Percentiles rank a stretch among this genome's conserved stretches.
Conservation (phyloP, 225 moss, liverwort and hornwort genomes). For the Asterella californica region DNA sequence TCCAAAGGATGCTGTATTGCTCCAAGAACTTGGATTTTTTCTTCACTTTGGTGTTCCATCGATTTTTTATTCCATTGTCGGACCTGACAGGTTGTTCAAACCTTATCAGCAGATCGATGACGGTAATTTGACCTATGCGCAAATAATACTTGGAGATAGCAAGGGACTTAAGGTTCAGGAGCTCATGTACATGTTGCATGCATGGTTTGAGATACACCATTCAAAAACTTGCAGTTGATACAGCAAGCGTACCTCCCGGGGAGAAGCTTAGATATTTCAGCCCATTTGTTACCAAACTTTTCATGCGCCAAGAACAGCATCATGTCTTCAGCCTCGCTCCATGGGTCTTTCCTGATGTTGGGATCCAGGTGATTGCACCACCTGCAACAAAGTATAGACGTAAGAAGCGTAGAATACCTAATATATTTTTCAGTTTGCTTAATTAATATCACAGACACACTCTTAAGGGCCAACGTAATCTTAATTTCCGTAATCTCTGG, state of each 20-base stretch:
- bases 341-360: conserved; percentile 31
- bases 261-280: conserved; percentile 44
- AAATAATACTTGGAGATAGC: not conserved
- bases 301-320: conserved; percentile 33
- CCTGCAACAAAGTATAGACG: conserved; percentile 4
- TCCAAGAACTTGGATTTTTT: conserved; percentile 29
- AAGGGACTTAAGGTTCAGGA: not conserved
- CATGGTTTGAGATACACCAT: not conserved
- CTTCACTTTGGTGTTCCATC: conserved; percentile 41
- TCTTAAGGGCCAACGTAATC: too few relatives aligned
- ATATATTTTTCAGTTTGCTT: too few relatives aligned
- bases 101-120: too few relatives aligned
- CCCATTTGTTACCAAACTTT: conserved; percentile 44
- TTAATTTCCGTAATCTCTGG: too few relatives aligned
- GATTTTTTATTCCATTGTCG: conserved; percentile 46
- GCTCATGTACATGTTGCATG: not conserved
- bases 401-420: not conserved
- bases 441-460: too few relatives aligned
- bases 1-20: conserved; percentile 11
- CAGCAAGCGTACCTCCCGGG: conserved; percentile 36
- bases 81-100: conserved; percentile 25
- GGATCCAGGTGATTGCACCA: conserved; percentile 56
- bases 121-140: not conserved
- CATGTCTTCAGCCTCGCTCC: conserved; percentile 40
- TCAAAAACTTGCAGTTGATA: not conserved